These are phyloP conservation scores for Ensete glaucum DNA, from an alignment of 176 grass and related monocot genomes.

Conservation along the genomic window DNA sequence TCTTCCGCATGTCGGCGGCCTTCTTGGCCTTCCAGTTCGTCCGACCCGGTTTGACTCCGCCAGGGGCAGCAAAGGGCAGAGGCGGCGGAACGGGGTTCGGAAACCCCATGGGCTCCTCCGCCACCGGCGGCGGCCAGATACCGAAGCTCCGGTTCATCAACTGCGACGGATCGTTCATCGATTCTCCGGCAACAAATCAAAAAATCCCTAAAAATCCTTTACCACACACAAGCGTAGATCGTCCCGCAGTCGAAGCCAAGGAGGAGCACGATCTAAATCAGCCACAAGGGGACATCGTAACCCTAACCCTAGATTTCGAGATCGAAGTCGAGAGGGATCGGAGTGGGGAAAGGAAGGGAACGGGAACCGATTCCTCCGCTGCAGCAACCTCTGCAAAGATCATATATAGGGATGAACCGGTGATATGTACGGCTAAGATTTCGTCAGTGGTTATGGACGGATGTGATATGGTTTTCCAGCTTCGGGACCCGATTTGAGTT, in stretches of 20 bases:
- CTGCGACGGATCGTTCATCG: slow-evolving; percentile 53
- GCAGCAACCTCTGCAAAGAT: no score
- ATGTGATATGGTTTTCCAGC: background rate
- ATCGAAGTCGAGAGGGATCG: background rate
- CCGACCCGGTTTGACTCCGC: slow-evolving; percentile 20
- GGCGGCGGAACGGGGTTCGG: background rate
- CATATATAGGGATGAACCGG: background rate
- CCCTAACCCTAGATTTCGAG: slow-evolving; percentile 3
- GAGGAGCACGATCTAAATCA: no score
- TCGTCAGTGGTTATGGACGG: background rate
- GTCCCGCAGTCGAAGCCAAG: background rate
- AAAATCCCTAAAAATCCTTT: background rate
- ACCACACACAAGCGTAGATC: background rate
- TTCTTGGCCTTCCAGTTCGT: slow-evolving; percentile 30
- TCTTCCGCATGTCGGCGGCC: slow-evolving; percentile 37
- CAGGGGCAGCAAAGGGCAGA: slow-evolving; percentile 12
- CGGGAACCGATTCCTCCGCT: background rate
- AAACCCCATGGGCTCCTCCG: slow-evolving; percentile 19
- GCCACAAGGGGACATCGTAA: background rate
- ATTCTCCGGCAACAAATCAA: background rate
- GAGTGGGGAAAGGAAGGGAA: background rate
- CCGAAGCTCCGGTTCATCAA: slow-evolving; percentile 43
- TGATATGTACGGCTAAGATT: background rate
- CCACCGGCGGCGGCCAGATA: slow-evolving; percentile 44
- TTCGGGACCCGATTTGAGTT: background rate